Evolutionary conservation across 2,329 filamentous ascomycete genomes (phyloP).

Genomic region (Penicillium sp.): DNA sequence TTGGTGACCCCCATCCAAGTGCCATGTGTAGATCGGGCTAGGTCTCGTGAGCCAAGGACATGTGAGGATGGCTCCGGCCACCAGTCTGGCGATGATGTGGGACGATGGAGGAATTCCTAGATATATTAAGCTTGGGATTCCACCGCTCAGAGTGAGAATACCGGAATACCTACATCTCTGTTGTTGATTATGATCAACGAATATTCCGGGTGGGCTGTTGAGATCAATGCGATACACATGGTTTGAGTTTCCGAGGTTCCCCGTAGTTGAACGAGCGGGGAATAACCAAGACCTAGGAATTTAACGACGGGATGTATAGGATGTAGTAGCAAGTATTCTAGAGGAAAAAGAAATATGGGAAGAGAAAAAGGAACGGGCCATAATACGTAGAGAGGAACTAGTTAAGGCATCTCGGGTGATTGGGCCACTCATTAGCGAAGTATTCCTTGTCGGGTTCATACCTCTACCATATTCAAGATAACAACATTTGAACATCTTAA

Average conservation of each 20-base stretch:
- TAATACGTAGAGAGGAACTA: neutral
- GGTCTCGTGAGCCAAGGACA: conserved; percentile 60
- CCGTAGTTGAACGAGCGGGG: neutral
- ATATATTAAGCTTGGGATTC: conserved; percentile 6
- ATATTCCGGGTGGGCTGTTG: conserved; percentile 72
- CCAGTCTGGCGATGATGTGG: conserved; percentile 58
- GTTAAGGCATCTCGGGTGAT: conserved; percentile 1
- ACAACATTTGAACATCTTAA: neutral
- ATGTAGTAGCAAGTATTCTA: neutral
- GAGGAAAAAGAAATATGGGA: neutral
- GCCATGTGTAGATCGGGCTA: conserved; percentile 58
- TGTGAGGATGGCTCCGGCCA: conserved; percentile 56
- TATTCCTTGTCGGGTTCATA: neutral
- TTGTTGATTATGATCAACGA: conserved; percentile 74
- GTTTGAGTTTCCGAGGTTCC: conserved; percentile 34
- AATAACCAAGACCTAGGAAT: neutral
- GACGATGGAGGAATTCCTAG: conserved; percentile 61
- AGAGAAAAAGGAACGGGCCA: neutral
- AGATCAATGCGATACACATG: conserved; percentile 77
- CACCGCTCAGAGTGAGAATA: neutral
- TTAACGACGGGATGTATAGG: neutral
- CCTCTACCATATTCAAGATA: neutral
- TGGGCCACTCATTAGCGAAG: neutral
- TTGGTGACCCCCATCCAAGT: conserved; percentile 64
- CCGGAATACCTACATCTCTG: conserved; percentile 57